Conservation (phyloP, 768 basidiomycete genomes). For the Russula ochroleuca region DNA sequence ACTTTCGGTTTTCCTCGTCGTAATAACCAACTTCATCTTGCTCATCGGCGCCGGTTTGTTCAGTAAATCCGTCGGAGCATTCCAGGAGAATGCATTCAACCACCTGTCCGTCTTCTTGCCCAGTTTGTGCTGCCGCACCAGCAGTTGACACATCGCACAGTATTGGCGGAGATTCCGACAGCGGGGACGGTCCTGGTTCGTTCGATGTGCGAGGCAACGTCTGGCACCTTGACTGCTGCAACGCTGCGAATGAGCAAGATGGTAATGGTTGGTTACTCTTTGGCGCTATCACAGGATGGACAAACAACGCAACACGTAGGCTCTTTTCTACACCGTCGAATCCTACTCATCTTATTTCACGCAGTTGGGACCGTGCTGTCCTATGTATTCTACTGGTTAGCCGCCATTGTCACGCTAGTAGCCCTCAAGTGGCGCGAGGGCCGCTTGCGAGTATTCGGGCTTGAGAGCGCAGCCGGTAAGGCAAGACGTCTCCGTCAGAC, state of each 20-base stretch:
- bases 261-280: slow-evolving; percentile 76
- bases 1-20: slow-evolving; percentile 80
- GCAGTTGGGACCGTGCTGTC: slow-evolving; percentile 73
- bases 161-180: slow-evolving; percentile 72
- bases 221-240: slow-evolving; percentile 85
- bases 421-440: slow-evolving; percentile 55
- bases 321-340: slow-evolving; percentile 17
- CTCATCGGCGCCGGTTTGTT: slow-evolving; percentile 94
- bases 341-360: background rate
- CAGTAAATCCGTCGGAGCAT: slow-evolving; percentile 68
- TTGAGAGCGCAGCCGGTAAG: slow-evolving; percentile 17
- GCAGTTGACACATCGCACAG: slow-evolving; percentile 24
- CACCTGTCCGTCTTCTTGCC: slow-evolving; percentile 36
- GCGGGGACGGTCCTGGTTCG: slow-evolving; percentile 80
- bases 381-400: slow-evolving; percentile 92
- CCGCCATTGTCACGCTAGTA: slow-evolving; percentile 63
- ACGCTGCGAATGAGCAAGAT: slow-evolving; percentile 50
- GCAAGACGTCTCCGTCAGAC: slow-evolving; percentile 17
- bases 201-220: slow-evolving; percentile 79
- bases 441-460: slow-evolving; percentile 13
- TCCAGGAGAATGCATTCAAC: slow-evolving; percentile 67
- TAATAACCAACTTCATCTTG: slow-evolving; percentile 88
- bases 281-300: slow-evolving; percentile 83
- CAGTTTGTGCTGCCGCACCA: background rate
- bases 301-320: slow-evolving; percentile 70